Evolutionary conservation across 2,329 filamentous ascomycete genomes (phyloP), one percentile per base, ranked within the genome.

Genomic region (Claviceps monticola): DNA sequence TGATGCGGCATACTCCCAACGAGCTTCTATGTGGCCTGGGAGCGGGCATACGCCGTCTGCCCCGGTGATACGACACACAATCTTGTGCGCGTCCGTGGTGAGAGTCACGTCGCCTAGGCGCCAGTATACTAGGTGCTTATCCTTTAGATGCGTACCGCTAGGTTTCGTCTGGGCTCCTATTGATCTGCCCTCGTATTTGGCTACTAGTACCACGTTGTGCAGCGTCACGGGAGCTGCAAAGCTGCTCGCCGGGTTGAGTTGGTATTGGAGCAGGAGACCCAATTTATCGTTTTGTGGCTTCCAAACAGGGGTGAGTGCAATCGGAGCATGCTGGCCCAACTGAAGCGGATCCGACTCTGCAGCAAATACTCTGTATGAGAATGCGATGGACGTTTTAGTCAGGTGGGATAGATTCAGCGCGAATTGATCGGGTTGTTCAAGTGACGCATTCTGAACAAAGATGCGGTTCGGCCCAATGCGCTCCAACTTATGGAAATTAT

Each of bases 401-500:
- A 96, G 78, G 62, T 83, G 81, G 14, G 81, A 74, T 6, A 93
- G 70, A 55, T 90, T 80, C 36, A 98, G 71, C 0, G 73, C 79
- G 68, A 94, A 98, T 62, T 91, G 84, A 53, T 94, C 90, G 3
- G 84, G 77, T 53, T 78, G 82, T 9, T 84, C 80, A 1, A 74
- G 62, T 1, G 72, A 68, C 5, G 78, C 73, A 58, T 88, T 84
- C 36, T 83, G 80, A 49, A 97, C 82, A 68, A 97, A 95, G 53
- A 89, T 86, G 44, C 88, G 88, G 65, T 98, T 98, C 1, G 90
- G 89, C 0, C 89, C 90, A 52, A 98, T 90, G 61, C 88, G 89
- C 61, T 97, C 93, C 5, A 98, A 76, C n/a, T 79, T 77, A 9
- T 83, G 70, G 64, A 95, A 95, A 64, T 95, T 93, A 61, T 95